Evolutionary conservation across 306 rosid genomes (phyloP), one percentile per base, ranked within the genome.

Genomic region (Argentina anserina): DNA sequence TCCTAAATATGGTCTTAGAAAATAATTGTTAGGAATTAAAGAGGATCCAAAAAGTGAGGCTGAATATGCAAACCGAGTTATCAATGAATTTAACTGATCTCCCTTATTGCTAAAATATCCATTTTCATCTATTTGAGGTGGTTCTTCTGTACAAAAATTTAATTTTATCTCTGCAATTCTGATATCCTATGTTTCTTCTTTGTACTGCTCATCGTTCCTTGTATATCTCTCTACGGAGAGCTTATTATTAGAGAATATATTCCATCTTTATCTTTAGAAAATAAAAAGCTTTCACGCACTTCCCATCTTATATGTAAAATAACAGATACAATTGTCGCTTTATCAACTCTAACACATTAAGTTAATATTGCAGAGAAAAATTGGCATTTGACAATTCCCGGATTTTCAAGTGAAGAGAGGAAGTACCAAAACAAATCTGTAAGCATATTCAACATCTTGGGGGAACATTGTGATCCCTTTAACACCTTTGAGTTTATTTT

Each of bases 321-420:
- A 41, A 36, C 60, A 39, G 37, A 42, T 17, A 39, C 53, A 74
- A 3, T 25, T 74, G 46, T 21, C 50, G 60, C 39, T 41, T 60
- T 40, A 8, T 46, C 13, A 9, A 66, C 29, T 72, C 71, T 36
- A 75, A 59, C 78, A 83, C 70, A 34, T 69, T 2, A 28, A 79
- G 42, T 61, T 78, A 56, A 75, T 45, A 71, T 28, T 84, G 84
- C 97, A 95, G 99, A 95, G 86, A 90, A 90, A 77, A 90, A 90
- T 77, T 95, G 96, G 92, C 80, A 84, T 65, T 75, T 90, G 85
- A 84, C 85, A n/a, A 46, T 95, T 83, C 96, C 99, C 1, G 97
- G 93, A 73, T 95, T 90, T 84, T 88, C 96, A 59, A 88, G 86
- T 75, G 97, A 95, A 75, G 97, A 91, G 76, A 80, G 84, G 85